Base-by-base conservation (phyloP, 2,329 filamentous ascomycete species). In the Leptographium galeiforme region DNA sequence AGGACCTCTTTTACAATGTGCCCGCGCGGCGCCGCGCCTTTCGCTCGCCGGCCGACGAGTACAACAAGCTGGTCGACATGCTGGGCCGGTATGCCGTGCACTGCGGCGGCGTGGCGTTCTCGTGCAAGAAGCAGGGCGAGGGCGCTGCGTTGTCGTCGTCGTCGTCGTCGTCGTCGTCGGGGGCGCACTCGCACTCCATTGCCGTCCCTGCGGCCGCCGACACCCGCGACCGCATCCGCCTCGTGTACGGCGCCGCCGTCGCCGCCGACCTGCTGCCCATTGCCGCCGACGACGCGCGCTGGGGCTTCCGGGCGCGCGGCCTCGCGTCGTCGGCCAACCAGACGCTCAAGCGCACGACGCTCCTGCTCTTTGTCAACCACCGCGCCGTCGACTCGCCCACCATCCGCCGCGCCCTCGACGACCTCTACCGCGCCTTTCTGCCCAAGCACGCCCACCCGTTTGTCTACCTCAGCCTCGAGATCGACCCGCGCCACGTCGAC, bases 1-100 rank as follows among this genome's bases (percentile, higher is more conserved):
- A 98, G 64, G 93, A 98, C 66, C 71, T 98, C 12, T 98, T 98
- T 67, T 98, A 95, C 74, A 98, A 96, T 62, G 81, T 97, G 1
- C 90, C 89, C 0, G 95, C 86, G 10, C 81, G 93, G 30, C 82
- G 90, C 39, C 81, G 83, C 59, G 93, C 94, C 12, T 98, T 98
- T 63, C 82, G 93, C 43, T 97, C 91, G 14, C 72, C 87, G 18
- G 87, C 89, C 40, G 93, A 98, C 63, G 94, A 98, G 66, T 97
- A 94, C 71, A 89, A 94, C 63, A 98, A 97, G 70, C 96, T 98
- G 54, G 82, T 97, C 32, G 93, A 98, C 64, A 82, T 96, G 64
- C 86, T 97, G 10, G 89, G 93, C 14, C 83, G 88, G 45, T 97
- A 98, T 69, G 88, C 93, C 33, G 80, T 98, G 11, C 93, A 98